Percentiles rank a stretch among this genome's conserved stretches.
Conservation (phyloP, 2,329 filamentous ascomycete species). For the Pseudogymnoascus destructans region DNA sequence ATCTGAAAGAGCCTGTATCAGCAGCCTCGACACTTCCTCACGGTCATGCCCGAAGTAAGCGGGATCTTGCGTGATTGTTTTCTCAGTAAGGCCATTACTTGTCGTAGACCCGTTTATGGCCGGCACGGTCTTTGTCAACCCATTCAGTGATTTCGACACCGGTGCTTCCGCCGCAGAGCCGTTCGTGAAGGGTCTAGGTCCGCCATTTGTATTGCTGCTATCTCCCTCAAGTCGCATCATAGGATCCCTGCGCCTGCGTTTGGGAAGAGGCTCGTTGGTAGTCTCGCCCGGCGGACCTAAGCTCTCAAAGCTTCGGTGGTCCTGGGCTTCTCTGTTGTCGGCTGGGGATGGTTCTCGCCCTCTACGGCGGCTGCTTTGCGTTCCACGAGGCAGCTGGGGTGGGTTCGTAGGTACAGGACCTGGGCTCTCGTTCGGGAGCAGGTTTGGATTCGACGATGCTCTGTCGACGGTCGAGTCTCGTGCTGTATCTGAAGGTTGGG, state of each 20-base stretch:
- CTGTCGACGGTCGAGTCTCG: slow-evolving; percentile 15
- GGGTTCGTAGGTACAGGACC: slow-evolving; percentile 28
- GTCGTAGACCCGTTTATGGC: slow-evolving; percentile 42
- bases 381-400: slow-evolving; percentile 21
- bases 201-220: slow-evolving; percentile 40
- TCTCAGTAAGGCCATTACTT: slow-evolving; percentile 21
- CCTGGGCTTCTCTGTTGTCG: slow-evolving; percentile 28
- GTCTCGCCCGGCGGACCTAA: slow-evolving; percentile 14
- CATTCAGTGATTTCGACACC: slow-evolving; percentile 32
- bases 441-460: slow-evolving; percentile 18
- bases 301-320: slow-evolving; percentile 20
- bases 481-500: slow-evolving; percentile 25
- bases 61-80: slow-evolving; percentile 15
- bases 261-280: slow-evolving; percentile 31
- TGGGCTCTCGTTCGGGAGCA: slow-evolving; percentile 19
- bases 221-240: slow-evolving; percentile 53
- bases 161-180: slow-evolving; percentile 35
- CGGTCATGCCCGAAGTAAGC: slow-evolving; percentile 74
- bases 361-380: slow-evolving; percentile 42
- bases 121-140: slow-evolving; percentile 33
- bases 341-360: slow-evolving; percentile 33
- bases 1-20: slow-evolving; percentile 83
- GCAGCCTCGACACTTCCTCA: slow-evolving; percentile 81
- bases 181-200: slow-evolving; percentile 41
- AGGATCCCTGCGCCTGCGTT: slow-evolving; percentile 43